Evolutionary conservation across 1,139 yeast genomes (phyloP), one percentile per base, ranked within the genome.

Genomic region (Wickerhamomyces sp.): DNA sequence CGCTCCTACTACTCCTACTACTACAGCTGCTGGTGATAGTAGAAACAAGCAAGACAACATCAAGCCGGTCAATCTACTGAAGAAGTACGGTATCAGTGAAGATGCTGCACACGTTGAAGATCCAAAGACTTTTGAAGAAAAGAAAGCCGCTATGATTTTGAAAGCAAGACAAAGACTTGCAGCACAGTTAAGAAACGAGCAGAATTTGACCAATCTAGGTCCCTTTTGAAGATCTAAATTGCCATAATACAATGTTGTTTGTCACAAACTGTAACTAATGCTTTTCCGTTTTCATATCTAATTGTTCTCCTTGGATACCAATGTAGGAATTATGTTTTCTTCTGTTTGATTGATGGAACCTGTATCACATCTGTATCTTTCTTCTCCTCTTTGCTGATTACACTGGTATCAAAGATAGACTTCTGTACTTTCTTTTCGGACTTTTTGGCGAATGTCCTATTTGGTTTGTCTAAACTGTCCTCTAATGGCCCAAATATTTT

Each of bases 131-230:
- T 58, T 74, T 36, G 64, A 62, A 31, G 61, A 61, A 32, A 74
- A 70, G 54, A 72, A 71, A 37, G 66, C 67, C 35, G 68, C 69
- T 31, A 68, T 75, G 75, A 63, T 74, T 28, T 42, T 66, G 34
- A 59, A 61, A 36, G 79, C 79, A 3, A 66, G 81, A 41, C 51
- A 59, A 37, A 59, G 66, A 49, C 44, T 70, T 26, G 60, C 61
- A 44, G 51, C 53, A 24, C 59, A 49, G 36, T 28, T 53, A 35
- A 42, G 38, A 19, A 50, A 48, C 27, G 51, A 51, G 27, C 52
- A 46, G 33, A 45, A 49, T 26, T 29, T 51, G 10, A 26, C 46
- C 4, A 37, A 23, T 3, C 30, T 46, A 21, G n/a, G n/a, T n/a
- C n/a, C n/a, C n/a, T n/a, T n/a, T n/a, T n/a, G n/a, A n/a, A n/a